Base-by-base conservation (phyloP, 2,329 filamentous ascomycete genomes). In the Sarocladium kiliense region DNA sequence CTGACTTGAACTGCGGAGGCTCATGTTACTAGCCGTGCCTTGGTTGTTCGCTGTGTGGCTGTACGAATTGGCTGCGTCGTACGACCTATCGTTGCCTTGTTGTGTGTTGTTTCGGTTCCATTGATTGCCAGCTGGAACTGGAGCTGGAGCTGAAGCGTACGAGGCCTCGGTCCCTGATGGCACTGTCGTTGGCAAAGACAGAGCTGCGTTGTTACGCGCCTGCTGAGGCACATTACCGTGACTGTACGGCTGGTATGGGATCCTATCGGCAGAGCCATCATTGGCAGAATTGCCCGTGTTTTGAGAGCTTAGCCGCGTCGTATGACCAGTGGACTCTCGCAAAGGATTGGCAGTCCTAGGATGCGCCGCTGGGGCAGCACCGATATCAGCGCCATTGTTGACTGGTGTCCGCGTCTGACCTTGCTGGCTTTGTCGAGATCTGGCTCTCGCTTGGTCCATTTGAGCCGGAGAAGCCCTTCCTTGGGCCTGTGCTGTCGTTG, bases 201-300 rank as follows among this genome's bases (percentile, higher is more conserved):
- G 3, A 12, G 27, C 47, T 34, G 30, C 27, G 25, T 36, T 51
- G 47, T 11, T 36, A n/a, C 27, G 47, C 3, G 27, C 47, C n/a
- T 51, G 47, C 12, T 34, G 47, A 21, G 26, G 12, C 21, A 18
- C 16, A 25, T 34, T 4, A 10, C 27, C 47, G n/a, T 36, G n/a
- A 23, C 12, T 36, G 30, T 51, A 51, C 18, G 47, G 47, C 27
- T 51, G 47, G 18, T 51, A 51, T 12, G 44, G 44, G 5, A 49
- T 49, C 25, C 25, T 11, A 25, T 49, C 44, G 23, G 18, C 23
- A 27, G 47, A 51, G 30, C 26, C 47, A 23, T 21, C 12, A 18
- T 36, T 36, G n/a, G 11, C 30, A 21, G 30, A 2, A 11, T 27
- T 18, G 18, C n/a, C 30, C 3, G n/a, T 21, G 6, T 11, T 12